Evolutionary conservation across 495 filamentous ascomycete genomes (phyloP).

Genomic region (Xylaria intraflava): DNA sequence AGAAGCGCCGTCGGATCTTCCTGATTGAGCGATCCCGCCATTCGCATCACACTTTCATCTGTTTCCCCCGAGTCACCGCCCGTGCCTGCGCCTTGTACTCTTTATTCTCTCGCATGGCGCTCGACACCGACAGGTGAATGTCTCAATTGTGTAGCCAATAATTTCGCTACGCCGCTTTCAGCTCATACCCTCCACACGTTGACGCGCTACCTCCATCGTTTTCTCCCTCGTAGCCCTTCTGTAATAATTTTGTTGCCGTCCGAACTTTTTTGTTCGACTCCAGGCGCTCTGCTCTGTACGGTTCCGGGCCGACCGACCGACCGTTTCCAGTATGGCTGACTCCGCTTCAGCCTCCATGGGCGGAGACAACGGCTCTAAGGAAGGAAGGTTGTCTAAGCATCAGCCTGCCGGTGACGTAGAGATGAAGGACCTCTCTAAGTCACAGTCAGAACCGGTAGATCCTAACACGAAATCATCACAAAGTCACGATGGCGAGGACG

Average conservation of each 20-base stretch:
- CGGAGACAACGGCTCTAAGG: constrained; percentile 21
- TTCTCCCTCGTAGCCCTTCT: neutral
- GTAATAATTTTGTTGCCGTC: neutral
- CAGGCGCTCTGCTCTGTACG: constrained; percentile 5
- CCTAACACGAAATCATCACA: constrained; percentile 14
- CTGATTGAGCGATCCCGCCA: neutral
- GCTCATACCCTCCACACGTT: neutral
- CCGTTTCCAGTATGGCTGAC: constrained; percentile 24
- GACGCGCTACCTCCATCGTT: constrained; percentile 4
- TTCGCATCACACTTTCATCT: constrained; percentile 5
- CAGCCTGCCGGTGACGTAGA: constrained; percentile 22
- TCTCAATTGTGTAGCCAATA: constrained; percentile 14
- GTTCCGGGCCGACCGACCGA: constrained; percentile 6
- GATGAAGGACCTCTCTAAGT: constrained; percentile 26
- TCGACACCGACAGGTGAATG: constrained; percentile 7
- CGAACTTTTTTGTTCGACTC: constrained; percentile 1
- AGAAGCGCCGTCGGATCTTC: neutral
- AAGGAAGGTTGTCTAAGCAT: constrained; percentile 17
- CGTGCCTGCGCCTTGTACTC: constrained; percentile 2
- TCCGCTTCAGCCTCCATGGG: constrained; percentile 15
- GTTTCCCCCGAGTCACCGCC: neutral
- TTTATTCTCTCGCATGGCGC: constrained; percentile 1
- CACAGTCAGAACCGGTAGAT: constrained; percentile 17
- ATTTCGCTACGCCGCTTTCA: constrained; percentile 6
- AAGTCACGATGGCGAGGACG: constrained; percentile 11